Evolutionary conservation across 2,329 filamentous ascomycete species (phyloP).

Genomic region (Botrytis fabae): DNA sequence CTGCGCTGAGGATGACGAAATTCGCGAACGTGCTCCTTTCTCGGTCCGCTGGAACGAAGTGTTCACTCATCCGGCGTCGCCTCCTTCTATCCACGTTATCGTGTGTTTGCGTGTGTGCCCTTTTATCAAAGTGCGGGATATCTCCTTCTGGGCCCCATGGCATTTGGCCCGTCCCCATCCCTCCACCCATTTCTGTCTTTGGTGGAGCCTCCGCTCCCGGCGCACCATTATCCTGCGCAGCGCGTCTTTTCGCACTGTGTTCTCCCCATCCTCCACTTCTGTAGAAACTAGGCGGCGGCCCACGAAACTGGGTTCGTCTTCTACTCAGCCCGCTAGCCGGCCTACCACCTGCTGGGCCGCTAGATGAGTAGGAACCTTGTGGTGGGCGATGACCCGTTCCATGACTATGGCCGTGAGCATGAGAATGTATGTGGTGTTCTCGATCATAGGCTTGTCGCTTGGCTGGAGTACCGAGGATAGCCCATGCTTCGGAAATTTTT

Average conservation of each 20-base stretch:
- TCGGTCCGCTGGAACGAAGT: slow-evolving; percentile 34
- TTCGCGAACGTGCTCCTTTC: slow-evolving; percentile 33
- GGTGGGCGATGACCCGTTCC: slow-evolving; percentile 33
- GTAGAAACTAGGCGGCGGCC: slow-evolving; percentile 89
- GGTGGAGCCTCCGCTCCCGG: slow-evolving; percentile 26
- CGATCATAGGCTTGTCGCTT: slow-evolving; percentile 83
- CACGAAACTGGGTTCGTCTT: slow-evolving; percentile 72
- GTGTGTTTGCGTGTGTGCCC: slow-evolving; percentile 73
- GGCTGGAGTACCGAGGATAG: slow-evolving; percentile 67
- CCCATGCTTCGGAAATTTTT: slow-evolving; percentile 81
- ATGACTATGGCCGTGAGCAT: not conserved
- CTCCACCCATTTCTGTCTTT: slow-evolving; percentile 43
- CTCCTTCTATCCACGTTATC: slow-evolving; percentile 42
- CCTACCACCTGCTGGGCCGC: slow-evolving; percentile 67
- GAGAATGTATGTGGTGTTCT: slow-evolving; percentile 44
- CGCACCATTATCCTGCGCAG: slow-evolving; percentile 46
- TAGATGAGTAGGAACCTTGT: slow-evolving; percentile 56
- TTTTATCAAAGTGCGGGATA: slow-evolving; percentile 77
- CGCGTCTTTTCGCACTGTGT: slow-evolving; percentile 58
- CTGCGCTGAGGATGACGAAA: slow-evolving; percentile 47
- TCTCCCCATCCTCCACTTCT: slow-evolving; percentile 75
- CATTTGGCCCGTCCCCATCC: slow-evolving; percentile 61
- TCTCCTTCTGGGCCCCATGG: slow-evolving; percentile 51
- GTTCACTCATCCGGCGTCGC: slow-evolving; percentile 37
- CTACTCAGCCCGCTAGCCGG: slow-evolving; percentile 79